phyloP scores from a whole-genome alignment of 257 asterid genomes.

The Fraxinus pennsylvanica region DNA sequence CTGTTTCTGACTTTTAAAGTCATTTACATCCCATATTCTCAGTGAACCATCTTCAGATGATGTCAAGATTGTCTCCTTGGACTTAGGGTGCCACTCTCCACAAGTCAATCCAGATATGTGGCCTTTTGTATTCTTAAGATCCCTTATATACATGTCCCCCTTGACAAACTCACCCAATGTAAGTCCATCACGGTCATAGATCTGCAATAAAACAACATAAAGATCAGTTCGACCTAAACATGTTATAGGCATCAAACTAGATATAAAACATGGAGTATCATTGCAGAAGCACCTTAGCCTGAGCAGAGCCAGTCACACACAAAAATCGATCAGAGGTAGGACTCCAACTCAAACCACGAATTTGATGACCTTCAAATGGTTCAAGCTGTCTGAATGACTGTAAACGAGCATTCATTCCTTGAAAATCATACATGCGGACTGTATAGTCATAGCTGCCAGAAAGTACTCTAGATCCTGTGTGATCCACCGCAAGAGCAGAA shows the following conservation, averaged over 20 bases:
- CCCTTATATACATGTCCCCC: slow-evolving; percentile 98
- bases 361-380: slow-evolving; percentile 97
- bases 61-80: slow-evolving; percentile 83
- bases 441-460: slow-evolving; percentile 92
- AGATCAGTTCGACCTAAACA: slow-evolving; percentile 21
- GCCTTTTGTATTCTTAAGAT: slow-evolving; percentile 95
- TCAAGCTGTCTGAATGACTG: slow-evolving; percentile 95
- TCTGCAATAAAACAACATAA: slow-evolving; percentile 47
- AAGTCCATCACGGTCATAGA: slow-evolving; percentile 96
- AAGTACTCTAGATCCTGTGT: slow-evolving; percentile 86
- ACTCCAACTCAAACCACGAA: slow-evolving; percentile 98
- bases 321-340: slow-evolving; percentile 89
- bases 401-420: slow-evolving; percentile 94
- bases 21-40: slow-evolving; percentile 94
- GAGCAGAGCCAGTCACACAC: slow-evolving; percentile 98
- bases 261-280: slow-evolving; percentile 15
- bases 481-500: slow-evolving; percentile 91
- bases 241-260: slow-evolving; percentile 15
- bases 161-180: slow-evolving; percentile 88
- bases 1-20: slow-evolving; percentile 94
- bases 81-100: slow-evolving; percentile 94
- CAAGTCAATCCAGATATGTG: slow-evolving; percentile 95
- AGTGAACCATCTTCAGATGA: slow-evolving; percentile 97
- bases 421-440: slow-evolving; percentile 95
- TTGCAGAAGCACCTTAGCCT: slow-evolving; percentile 70